Percentiles rank a stretch among this genome's conserved stretches.
Conservation (phyloP, 139 green algal genomes). For the Chlamydomonas incerta region DNA sequence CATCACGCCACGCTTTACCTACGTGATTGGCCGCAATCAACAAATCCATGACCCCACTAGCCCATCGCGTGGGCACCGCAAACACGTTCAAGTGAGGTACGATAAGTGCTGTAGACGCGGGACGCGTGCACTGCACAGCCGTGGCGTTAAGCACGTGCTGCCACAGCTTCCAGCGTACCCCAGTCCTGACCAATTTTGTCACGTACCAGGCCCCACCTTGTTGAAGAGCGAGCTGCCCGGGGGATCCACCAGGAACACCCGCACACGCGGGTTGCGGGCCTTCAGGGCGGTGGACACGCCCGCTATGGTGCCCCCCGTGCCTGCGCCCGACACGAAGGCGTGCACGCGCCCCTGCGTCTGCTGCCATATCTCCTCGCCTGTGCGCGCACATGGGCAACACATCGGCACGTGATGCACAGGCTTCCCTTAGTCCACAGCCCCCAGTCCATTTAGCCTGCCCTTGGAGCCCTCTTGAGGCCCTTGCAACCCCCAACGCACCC, state of each 20-base stretch:
- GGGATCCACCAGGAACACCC: constrained; percentile 88
- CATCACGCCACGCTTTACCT: constrained; percentile 92
- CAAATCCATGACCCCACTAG: no score
- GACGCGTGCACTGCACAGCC: no score
- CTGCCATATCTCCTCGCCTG: constrained; percentile 86
- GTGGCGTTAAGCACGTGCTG: no score
- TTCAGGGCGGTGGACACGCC: constrained; percentile 86
- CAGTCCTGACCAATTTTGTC: no score
- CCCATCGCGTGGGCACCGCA: not conserved
- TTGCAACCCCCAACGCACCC: constrained; percentile 1
- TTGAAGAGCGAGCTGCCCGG: constrained; percentile 92
- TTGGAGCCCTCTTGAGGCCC: no score
- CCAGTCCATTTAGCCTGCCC: no score
- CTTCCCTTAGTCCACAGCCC: no score
- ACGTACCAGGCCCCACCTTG: constrained; percentile 65
- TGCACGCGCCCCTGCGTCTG: constrained; percentile 83
- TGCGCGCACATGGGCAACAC: not conserved
- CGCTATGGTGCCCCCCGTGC: constrained; percentile 95
- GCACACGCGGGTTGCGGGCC: constrained; percentile 39
- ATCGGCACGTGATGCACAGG: no score
- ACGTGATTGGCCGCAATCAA: no score
- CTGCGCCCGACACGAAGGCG: constrained; percentile 93
- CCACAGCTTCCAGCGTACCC: no score
- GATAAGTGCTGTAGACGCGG: no score
- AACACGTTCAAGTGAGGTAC: not conserved